phyloP scores from a whole-genome alignment of 1,284 basidiomycete species.

The Ceratobasidium sp. region DNA sequence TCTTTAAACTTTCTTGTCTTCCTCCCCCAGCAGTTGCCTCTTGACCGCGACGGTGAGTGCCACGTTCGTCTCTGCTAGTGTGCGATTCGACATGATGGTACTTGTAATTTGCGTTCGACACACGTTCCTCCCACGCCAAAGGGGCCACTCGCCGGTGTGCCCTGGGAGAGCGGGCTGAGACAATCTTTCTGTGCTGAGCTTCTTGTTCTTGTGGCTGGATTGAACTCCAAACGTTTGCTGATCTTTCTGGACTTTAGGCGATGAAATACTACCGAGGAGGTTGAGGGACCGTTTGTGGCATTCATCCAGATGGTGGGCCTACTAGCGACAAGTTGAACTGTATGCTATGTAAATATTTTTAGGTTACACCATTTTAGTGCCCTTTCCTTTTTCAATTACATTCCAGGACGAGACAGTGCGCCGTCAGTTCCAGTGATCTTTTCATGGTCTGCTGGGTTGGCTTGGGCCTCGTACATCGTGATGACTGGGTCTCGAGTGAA shows the following conservation, averaged over 20 bases:
- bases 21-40: not conserved
- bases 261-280: not conserved
- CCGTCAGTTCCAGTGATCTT: slow-evolving; percentile 79
- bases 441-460: slow-evolving; percentile 81
- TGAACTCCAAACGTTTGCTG: not conserved
- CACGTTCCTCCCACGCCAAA: slow-evolving; percentile 64
- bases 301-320: not conserved
- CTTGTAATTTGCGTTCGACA: slow-evolving; percentile 88
- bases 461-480: slow-evolving; percentile 81
- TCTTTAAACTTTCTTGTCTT: slow-evolving; percentile 1
- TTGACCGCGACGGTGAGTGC: slow-evolving; percentile 4
- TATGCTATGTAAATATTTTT: not conserved
- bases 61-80: slow-evolving; percentile 15
- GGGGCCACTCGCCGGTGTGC: slow-evolving; percentile 75
- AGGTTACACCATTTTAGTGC: not conserved
- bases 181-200: slow-evolving; percentile 58
- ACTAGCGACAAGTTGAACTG: not conserved
- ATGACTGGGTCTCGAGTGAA: slow-evolving; percentile 71
- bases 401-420: slow-evolving; percentile 43
- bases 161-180: slow-evolving; percentile 78
- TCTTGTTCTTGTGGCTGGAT: not conserved
- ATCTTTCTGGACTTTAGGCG: not conserved
- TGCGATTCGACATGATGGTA: slow-evolving; percentile 63
- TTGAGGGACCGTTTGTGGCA: not conserved
- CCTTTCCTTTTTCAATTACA: slow-evolving; percentile 22